Base-by-base conservation (phyloP, 108 stramenopile genomes). In the Nitzschia sp. region DNA sequence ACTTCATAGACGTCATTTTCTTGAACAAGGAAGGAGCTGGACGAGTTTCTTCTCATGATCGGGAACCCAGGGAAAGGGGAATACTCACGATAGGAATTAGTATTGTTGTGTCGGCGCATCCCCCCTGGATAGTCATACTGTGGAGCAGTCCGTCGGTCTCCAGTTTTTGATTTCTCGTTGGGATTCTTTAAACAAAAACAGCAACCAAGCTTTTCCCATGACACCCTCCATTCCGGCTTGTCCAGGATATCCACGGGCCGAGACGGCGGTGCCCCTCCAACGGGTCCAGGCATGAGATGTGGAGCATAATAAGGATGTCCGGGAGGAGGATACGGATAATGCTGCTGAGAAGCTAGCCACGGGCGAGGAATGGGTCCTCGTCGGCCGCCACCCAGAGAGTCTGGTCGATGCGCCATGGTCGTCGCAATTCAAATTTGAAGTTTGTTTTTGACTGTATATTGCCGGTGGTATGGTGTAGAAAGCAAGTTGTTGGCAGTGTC, bases 331-430 rank as follows among this genome's bases (percentile, higher is more conserved):
- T 48, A 48, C 6, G 46, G n/a, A 25, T 62, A 46, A 1, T 6
- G 53, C 3, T 54, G 61, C 1, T 41, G 41, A 7, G 41, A 38
- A 15, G 53, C 15, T 11, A 67, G 26, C 66, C 66, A 67, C 21
- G 66, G 66, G 8, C 66, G 66, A 17, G 66, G 66, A 37, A 67
- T 67, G 2, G 66, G 66, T 12, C 38, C 66, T 3, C 51, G 50
- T 2, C 66, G 66, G 3, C 14, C 14, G 29, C 12, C 19, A 25
- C 8, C 17, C 17, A 25, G 40, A 0, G 61, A 43, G 8, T 37
- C 37, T 39, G 43, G 24, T 24, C 61, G 61, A n/a, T 21, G 61
- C 42, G 42, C 61, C 61, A 62, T 61, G 41, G 25, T 39, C 46
- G 17, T 34, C 5, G 29, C 29, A 34, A 34, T 34, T 34, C 29